Evolutionary conservation across 139 green algal species (phyloP).

Genomic region (Diplosphaera chodatii): DNA sequence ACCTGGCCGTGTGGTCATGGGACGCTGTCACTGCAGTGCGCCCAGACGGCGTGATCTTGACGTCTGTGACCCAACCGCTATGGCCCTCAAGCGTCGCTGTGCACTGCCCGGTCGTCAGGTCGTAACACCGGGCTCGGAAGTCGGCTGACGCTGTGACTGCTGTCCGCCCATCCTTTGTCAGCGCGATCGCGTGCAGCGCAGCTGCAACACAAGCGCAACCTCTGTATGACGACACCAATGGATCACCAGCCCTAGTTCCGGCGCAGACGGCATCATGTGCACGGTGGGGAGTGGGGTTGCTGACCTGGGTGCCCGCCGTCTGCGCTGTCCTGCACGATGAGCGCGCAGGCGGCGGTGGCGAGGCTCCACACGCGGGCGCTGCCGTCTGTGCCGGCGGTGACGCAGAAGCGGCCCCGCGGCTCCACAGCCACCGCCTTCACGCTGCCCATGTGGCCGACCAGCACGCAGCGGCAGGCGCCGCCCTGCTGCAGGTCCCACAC

Average conservation of each 20-base stretch:
- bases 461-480: constrained; percentile 32
- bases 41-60: constrained; percentile 24
- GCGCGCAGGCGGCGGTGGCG: constrained; percentile 17
- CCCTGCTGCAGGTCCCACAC: constrained; percentile 44
- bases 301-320: not conserved
- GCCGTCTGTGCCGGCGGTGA: constrained; percentile 53
- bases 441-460: constrained; percentile 27
- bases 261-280: too few species aligned
- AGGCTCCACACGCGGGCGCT: constrained; percentile 61
- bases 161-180: constrained; percentile 36
- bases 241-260: too few species aligned
- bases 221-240: too few species aligned
- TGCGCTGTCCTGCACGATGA: constrained; percentile 31
- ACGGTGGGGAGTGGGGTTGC: too few species aligned
- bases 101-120: constrained; percentile 35
- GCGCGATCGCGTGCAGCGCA: constrained; percentile 24
- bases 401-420: constrained; percentile 45
- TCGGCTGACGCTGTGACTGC: constrained; percentile 40
- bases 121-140: constrained; percentile 50
- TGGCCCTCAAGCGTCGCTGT: constrained; percentile 53
- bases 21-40: constrained; percentile 22
- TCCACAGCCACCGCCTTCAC: constrained; percentile 53
- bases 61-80: constrained; percentile 48
- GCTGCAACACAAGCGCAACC: too few species aligned
- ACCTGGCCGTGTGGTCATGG: constrained; percentile 40